Evolutionary conservation across 2,329 filamentous ascomycete genomes (phyloP), one percentile per base, ranked within the genome.

Genomic region (Aspergillus neotritici): DNA sequence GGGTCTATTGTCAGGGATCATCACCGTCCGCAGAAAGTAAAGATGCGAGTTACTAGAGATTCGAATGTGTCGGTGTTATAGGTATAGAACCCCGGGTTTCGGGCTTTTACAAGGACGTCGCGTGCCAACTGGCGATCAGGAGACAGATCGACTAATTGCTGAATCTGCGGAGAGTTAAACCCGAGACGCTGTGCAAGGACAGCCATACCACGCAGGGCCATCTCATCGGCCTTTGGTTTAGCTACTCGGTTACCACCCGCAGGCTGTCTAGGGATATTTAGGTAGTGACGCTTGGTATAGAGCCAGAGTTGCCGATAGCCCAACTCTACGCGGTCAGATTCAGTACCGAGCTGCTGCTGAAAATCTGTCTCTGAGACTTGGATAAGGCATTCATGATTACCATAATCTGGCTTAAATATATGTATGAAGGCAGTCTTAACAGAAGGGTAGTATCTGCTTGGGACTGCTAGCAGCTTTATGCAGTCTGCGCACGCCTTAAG

Each of bases 401-500:
- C n/a, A n/a, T n/a, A n/a, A n/a, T n/a, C n/a, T n/a, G n/a, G n/a
- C n/a, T n/a, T n/a, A n/a, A n/a, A n/a, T n/a, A n/a, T n/a, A n/a
- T n/a, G n/a, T n/a, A n/a, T n/a, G n/a, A n/a, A n/a, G n/a, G n/a
- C n/a, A n/a, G n/a, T n/a, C n/a, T n/a, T n/a, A n/a, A n/a, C n/a
- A n/a, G n/a, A n/a, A n/a, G n/a, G n/a, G n/a, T n/a, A n/a, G n/a
- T n/a, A n/a, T n/a, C n/a, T n/a, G n/a, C n/a, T n/a, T n/a, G n/a
- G n/a, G n/a, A n/a, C 11, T 13, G 43, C 31, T n/a, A 66, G 53
- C 43, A 45, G 50, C 49, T 65, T 63, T 30, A 66, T 40, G 36
- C 40, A 52, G 40, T 62, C 39, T 15, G 54, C 51, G 32, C 50
- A 56, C 16, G 38, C 45, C 51, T 61, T 50, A 5, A 69, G 44